Evolutionary conservation across 2,329 filamentous ascomycete genomes (phyloP), one percentile per base, ranked within the genome.

Genomic region (Verticillium klebahnii): DNA sequence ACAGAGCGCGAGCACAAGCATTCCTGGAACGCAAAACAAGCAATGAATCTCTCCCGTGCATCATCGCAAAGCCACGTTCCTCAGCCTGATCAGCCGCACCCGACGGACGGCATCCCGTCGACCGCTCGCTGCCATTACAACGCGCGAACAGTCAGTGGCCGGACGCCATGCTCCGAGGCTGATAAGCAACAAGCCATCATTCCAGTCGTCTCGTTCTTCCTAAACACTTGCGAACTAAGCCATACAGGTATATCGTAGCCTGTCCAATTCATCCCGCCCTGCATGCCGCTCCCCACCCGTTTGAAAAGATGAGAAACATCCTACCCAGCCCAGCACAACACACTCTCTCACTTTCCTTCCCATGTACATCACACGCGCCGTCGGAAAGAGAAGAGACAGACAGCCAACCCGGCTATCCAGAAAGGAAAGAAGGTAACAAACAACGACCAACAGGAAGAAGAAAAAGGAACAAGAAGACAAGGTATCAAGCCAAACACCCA

Each of bases 401-500:
- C 17, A 17, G n/a, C 17, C 17, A 50, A 9, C 45, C 11, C 45
- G 19, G 19, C 19, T 50, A 50, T 50, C 45, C 45, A 50, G 45
- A 9, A 23, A 50, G 19, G 12, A 56, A 14, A 55, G 23, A 54
- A 54, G 19, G 36, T 23, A n/a, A 50, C 40, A 32, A 55, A 50
- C 15, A 52, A 23, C 9, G 17, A 23, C 34, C 31, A 37, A 25
- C 29, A 23, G 11, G 19, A 54, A 54, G 14, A 58, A 40, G 25
- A 50, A 54, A 9, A 37, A 58, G 29, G 5, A 29, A 23, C 32
- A 55, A 60, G 34, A 31, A 59, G 50, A 58, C 58, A 56, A 62
- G 63, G 61, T 63, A 65, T 66, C 64, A 65, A 63, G 19, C 45
- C n/a, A 19, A 50, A 50, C 19, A 50, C 45, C 34, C 9, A 23